Evolutionary conservation across 352 stramenopile genomes (phyloP).

Genomic region (Elongisporangium anandrum): DNA sequence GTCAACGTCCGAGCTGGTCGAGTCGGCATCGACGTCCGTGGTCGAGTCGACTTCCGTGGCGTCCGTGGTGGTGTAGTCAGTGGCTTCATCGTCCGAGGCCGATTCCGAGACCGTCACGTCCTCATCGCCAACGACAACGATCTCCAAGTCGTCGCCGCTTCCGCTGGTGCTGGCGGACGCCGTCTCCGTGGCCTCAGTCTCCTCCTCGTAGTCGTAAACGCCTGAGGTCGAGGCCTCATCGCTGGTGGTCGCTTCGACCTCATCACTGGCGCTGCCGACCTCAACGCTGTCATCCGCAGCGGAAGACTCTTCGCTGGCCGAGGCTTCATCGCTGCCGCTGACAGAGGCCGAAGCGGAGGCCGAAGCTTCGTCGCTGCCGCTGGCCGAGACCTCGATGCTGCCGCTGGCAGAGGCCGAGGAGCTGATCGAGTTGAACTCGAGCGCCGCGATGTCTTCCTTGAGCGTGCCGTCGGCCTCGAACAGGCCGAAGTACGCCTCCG

Average conservation of each 20-base stretch:
- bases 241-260: not conserved
- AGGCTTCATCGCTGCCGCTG: slow-evolving; percentile 8
- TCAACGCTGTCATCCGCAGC: not conserved
- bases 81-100: slow-evolving; percentile 3
- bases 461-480: slow-evolving; percentile 43
- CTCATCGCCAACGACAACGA: too few relatives aligned
- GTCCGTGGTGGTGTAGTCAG: slow-evolving; percentile 5
- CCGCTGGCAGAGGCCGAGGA: slow-evolving; percentile 7
- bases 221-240: not conserved
- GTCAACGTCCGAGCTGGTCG: slow-evolving; percentile 3
- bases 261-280: slow-evolving; percentile 1
- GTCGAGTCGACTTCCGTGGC: not conserved
- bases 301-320: too few relatives aligned
- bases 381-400: not conserved
- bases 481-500: slow-evolving; percentile 70
- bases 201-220: slow-evolving; percentile 1
- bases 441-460: slow-evolving; percentile 33
- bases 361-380: not conserved
- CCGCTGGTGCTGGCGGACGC: slow-evolving; percentile 2
- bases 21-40: not conserved
- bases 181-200: not conserved
- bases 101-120: slow-evolving; percentile 3
- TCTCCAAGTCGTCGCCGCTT: slow-evolving; percentile 2
- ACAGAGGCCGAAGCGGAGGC: slow-evolving; percentile 5
- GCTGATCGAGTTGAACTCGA: slow-evolving; percentile 29